Conservation (phyloP, 768 basidiomycete species). For the Pulveroboletus sp. region DNA sequence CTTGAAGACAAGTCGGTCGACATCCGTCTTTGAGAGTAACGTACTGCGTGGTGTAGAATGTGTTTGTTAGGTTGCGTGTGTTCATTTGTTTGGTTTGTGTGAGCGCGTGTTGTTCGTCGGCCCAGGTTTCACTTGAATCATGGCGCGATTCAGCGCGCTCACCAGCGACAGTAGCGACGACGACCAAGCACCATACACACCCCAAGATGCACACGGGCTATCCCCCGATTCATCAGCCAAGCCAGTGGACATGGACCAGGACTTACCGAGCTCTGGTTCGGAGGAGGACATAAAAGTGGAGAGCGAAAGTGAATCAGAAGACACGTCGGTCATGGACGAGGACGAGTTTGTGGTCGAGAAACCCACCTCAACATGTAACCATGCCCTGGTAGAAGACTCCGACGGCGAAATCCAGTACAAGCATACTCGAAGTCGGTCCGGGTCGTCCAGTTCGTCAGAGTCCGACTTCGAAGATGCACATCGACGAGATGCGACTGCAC, state of each 20-base stretch:
- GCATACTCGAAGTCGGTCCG: slow-evolving; percentile 34
- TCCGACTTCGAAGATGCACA: slow-evolving; percentile 17
- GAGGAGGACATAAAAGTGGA: slow-evolving; percentile 29
- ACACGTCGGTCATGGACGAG: slow-evolving; percentile 47
- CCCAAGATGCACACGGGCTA: slow-evolving; percentile 20
- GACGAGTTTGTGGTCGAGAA: slow-evolving; percentile 39
- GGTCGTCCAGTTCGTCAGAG: slow-evolving; percentile 24
- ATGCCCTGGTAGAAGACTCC: slow-evolving; percentile 50
- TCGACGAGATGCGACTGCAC: slow-evolving; percentile 43
- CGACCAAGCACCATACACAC: slow-evolving; percentile 37
- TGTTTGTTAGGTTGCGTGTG: too few relatives aligned
- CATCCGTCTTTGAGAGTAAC: too few relatives aligned
- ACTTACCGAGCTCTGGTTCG: slow-evolving; percentile 24
- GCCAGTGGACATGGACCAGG: slow-evolving; percentile 30
- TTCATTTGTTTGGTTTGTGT: too few relatives aligned
- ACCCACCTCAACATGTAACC: slow-evolving; percentile 32
- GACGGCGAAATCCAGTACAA: slow-evolving; percentile 50
- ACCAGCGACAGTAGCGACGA: slow-evolving; percentile 54
- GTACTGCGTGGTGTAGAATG: too few relatives aligned
- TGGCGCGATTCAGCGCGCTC: slow-evolving; percentile 69
- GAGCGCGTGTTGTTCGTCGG: slow-evolving; percentile 20
- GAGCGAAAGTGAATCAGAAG: slow-evolving; percentile 37
- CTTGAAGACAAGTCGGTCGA: slow-evolving; percentile 37
- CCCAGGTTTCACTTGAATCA: slow-evolving; percentile 24
- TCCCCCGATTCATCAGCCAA: slow-evolving; percentile 15